Percentiles rank a stretch among this genome's conserved stretches.
Evolutionary conservation across 1,139 yeast species (phyloP).

Genomic region (Saccharomyces pastorianus): DNA sequence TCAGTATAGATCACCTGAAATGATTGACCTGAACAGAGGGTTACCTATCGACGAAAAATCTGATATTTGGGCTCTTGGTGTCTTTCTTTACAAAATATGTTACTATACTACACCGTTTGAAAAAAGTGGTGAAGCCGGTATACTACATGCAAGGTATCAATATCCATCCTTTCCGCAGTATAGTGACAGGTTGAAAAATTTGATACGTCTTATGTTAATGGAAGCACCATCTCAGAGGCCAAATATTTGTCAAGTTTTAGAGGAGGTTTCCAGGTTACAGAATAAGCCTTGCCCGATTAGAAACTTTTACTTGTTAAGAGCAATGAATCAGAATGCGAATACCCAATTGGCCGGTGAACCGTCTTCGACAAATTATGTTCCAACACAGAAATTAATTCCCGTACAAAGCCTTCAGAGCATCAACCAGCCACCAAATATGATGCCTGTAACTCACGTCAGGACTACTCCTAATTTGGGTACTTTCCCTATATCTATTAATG

Average conservation of each 20-base stretch:
- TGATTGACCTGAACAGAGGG: conserved; percentile 63
- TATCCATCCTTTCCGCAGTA: conserved; percentile 45
- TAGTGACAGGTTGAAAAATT: conserved; percentile 45
- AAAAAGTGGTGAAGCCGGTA: conserved; percentile 62
- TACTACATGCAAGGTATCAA: conserved; percentile 56
- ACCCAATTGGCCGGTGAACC: not conserved
- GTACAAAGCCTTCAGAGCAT: not conserved
- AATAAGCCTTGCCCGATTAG: conserved; percentile 43
- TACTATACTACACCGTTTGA: conserved; percentile 78
- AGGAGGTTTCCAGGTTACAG: conserved; percentile 58
- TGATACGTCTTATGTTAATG: conserved; percentile 56
- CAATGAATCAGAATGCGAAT: conserved; percentile 9
- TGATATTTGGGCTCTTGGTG: conserved; percentile 80
- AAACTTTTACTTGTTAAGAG: conserved; percentile 30
- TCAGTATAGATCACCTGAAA: conserved; percentile 74
- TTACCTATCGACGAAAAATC: conserved; percentile 66
- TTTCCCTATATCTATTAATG: not conserved
- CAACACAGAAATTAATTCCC: not conserved
- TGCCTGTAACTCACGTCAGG: not conserved
- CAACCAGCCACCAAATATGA: not conserved
- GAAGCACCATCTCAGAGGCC: conserved; percentile 69
- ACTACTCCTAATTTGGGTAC: not conserved
- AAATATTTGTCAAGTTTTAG: conserved; percentile 57
- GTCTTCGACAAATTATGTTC: not conserved
- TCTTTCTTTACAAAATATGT: conserved; percentile 65